These are phyloP conservation scores for Alternaria solani DNA, from an alignment of 2,329 filamentous ascomycete genomes.

Conservation along the genomic window DNA sequence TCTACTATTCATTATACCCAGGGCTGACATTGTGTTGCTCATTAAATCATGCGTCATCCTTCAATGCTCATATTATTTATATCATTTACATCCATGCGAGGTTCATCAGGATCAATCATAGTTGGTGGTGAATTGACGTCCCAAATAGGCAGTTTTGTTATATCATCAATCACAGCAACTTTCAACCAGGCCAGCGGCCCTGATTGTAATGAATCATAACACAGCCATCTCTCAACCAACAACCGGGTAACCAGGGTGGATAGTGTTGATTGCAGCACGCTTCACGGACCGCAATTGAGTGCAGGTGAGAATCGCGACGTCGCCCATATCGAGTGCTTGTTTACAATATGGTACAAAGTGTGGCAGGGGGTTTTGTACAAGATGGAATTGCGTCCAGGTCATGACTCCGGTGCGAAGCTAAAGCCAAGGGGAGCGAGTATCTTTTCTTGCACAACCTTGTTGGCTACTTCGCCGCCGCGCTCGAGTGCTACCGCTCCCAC, in stretches of 20 bases:
- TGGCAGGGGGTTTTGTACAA: slow-evolving; percentile 15
- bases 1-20: slow-evolving; percentile 21
- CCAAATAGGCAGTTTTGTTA: background rate
- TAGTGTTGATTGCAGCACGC: background rate
- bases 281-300: background rate
- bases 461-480: slow-evolving; percentile 80
- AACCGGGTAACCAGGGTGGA: background rate
- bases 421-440: slow-evolving; percentile 66
- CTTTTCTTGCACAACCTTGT: slow-evolving; percentile 76
- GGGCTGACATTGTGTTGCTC: slow-evolving; percentile 20
- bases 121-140: background rate
- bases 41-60: background rate
- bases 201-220: background rate
- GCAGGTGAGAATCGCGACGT: background rate
- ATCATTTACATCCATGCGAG: background rate
- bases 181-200: background rate
- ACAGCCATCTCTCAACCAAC: background rate
- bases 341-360: slow-evolving; percentile 22
- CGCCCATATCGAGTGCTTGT: slow-evolving; percentile 13
- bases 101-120: background rate
- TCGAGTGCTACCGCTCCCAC: slow-evolving; percentile 90
- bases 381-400: slow-evolving; percentile 7
- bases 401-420: slow-evolving; percentile 33
- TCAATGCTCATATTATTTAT: background rate
- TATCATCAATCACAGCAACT: background rate